phyloP scores from a whole-genome alignment of 108 stramenopile genomes.

The Seminavis robusta region DNA sequence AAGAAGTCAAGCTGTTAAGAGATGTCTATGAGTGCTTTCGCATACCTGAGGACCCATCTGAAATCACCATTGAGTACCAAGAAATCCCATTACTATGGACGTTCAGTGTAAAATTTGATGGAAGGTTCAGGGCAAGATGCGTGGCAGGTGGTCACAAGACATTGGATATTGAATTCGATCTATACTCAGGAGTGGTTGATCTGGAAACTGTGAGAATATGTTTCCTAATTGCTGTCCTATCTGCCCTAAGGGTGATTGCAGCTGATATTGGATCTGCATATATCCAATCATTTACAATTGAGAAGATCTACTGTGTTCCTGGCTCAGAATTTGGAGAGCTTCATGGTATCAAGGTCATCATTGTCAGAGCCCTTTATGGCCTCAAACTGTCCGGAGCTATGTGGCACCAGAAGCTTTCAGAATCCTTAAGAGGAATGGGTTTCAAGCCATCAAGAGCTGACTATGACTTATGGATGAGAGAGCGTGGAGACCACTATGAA shows the following conservation, averaged over 20 bases:
- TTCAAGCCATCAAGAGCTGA: slow-evolving; percentile 2
- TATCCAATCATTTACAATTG: slow-evolving; percentile 18
- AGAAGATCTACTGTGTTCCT: slow-evolving; percentile 33
- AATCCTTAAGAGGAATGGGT: slow-evolving; percentile 12
- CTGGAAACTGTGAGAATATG: slow-evolving; percentile 5
- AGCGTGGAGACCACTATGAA: slow-evolving; percentile 9
- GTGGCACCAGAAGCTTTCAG: slow-evolving; percentile 1
- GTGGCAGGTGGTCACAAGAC: slow-evolving; percentile 33
- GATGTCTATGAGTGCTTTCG: slow-evolving; percentile 20
- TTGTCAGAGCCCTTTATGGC: slow-evolving; percentile 35
- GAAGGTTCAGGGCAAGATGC: slow-evolving; percentile 14
- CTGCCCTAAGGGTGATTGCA: slow-evolving; percentile 17
- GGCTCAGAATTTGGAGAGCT: slow-evolving; percentile 40
- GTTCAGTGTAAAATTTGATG: slow-evolving; percentile 25
- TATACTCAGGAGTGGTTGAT: slow-evolving; percentile 32
- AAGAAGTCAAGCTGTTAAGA: slow-evolving; percentile 10
- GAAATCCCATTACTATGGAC: slow-evolving; percentile 21
- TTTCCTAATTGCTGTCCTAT: slow-evolving; percentile 27
- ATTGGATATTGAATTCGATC: neutral
- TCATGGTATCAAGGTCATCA: slow-evolving; percentile 20
- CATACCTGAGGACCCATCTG: too few species aligned
- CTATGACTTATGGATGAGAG: slow-evolving; percentile 7
- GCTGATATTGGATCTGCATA: slow-evolving; percentile 23
- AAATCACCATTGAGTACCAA: slow-evolving; percentile 18
- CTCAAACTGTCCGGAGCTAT: slow-evolving; percentile 6